phyloP scores from a whole-genome alignment of 768 basidiomycete genomes.

The Porpolomopsis calyptriformis region DNA sequence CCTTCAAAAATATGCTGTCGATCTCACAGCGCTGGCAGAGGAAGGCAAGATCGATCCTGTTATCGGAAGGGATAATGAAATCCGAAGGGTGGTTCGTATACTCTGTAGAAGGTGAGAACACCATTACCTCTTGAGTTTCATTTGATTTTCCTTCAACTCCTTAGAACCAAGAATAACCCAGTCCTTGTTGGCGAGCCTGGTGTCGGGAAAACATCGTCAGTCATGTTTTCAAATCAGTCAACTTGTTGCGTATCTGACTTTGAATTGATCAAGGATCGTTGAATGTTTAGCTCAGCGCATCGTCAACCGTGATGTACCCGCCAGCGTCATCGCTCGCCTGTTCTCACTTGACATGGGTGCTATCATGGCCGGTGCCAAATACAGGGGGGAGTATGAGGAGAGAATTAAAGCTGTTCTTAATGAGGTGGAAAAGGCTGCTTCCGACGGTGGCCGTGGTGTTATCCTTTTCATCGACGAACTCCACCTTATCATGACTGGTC shows the following conservation, averaged over 20 bases:
- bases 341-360: slow-evolving; percentile 93
- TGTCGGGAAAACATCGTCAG: slow-evolving; percentile 93
- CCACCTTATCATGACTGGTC: slow-evolving; percentile 88
- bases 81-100: slow-evolving; percentile 74
- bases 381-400: slow-evolving; percentile 96
- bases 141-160: too few species aligned
- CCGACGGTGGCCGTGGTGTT: slow-evolving; percentile 63
- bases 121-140: too few species aligned
- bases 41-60: slow-evolving; percentile 95
- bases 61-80: slow-evolving; percentile 88
- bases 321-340: slow-evolving; percentile 58
- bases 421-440: slow-evolving; percentile 84
- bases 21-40: slow-evolving; percentile 78
- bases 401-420: slow-evolving; percentile 85
- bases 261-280: slow-evolving; percentile 14
- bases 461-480: slow-evolving; percentile 94
- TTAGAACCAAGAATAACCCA: slow-evolving; percentile 97
- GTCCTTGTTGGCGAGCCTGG: slow-evolving; percentile 92
- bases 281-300: slow-evolving; percentile 96
- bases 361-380: slow-evolving; percentile 85
- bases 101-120: slow-evolving; percentile 65
- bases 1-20: slow-evolving; percentile 76
- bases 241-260: too few species aligned
- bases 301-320: slow-evolving; percentile 85
- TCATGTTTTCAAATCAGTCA: background rate